Conservation (phyloP, 2,329 filamentous ascomycete genomes). For the Verticillium albo-atrum region DNA sequence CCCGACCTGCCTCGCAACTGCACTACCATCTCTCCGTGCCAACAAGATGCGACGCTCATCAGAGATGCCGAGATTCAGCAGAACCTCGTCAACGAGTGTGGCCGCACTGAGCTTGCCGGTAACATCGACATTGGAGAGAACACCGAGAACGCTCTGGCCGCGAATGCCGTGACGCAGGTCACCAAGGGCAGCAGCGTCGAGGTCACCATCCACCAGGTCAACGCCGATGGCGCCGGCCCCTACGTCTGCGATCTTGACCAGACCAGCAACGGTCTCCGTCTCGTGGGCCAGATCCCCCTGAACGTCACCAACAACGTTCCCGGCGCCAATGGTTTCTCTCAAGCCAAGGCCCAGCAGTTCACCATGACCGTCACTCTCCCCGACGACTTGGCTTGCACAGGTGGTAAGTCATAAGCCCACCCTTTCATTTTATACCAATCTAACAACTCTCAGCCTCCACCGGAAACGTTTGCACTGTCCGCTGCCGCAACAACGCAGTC, state of each 20-base stretch:
- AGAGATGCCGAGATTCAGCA: constrained; percentile 47
- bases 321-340: constrained; percentile 52
- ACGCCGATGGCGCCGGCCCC: constrained; percentile 50
- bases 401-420: constrained; percentile 45
- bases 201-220: constrained; percentile 50
- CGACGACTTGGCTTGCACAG: constrained; percentile 40
- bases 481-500: constrained; percentile 54
- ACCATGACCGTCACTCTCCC: constrained; percentile 52
- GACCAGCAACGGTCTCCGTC: constrained; percentile 37
- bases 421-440: background rate
- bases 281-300: constrained; percentile 39
- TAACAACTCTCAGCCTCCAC: constrained; percentile 36
- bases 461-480: constrained; percentile 54
- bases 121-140: constrained; percentile 58
- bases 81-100: constrained; percentile 56
- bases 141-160: constrained; percentile 46
- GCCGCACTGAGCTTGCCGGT: constrained; percentile 55
- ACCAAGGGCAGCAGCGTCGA: constrained; percentile 36
- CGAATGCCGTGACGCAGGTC: constrained; percentile 43
- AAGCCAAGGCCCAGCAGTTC: constrained; percentile 51
- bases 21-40: constrained; percentile 60
- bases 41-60: constrained; percentile 62
- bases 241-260: constrained; percentile 50
- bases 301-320: constrained; percentile 56
- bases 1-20: constrained; percentile 56